A percentile compares a stretch with the other conserved stretches of the same genome.
Evolutionary conservation across 345 rosid species (phyloP).

Genomic region (Brassica cretica): DNA sequence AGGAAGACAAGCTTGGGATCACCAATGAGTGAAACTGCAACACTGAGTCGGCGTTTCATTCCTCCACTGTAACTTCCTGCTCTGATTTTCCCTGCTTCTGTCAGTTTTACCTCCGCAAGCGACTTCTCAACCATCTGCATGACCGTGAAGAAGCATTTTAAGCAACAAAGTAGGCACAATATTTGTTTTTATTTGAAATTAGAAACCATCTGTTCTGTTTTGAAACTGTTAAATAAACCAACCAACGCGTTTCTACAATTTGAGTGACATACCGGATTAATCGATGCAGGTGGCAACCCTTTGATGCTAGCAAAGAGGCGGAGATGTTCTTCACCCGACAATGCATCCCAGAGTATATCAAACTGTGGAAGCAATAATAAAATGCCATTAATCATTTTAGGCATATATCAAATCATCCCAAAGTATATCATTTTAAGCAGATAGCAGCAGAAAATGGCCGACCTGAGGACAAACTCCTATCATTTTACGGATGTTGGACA

Average conservation of each 20-base stretch:
- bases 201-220: background rate
- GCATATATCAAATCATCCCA: background rate
- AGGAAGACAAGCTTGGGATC: constrained; percentile 83
- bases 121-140: constrained; percentile 64
- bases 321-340: constrained; percentile 85
- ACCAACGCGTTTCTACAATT: background rate
- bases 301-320: constrained; percentile 78
- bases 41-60: constrained; percentile 94
- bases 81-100: constrained; percentile 65
- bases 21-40: constrained; percentile 84
- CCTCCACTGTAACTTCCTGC: constrained; percentile 95
- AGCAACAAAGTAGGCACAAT: background rate
- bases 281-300: constrained; percentile 67
- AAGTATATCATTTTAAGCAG: background rate
- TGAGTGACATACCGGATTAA: constrained; percentile 53
- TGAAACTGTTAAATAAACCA: constrained; percentile 3
- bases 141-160: constrained; percentile 5
- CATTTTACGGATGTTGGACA: constrained; percentile 74
- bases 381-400: background rate
- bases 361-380: constrained; percentile 47
- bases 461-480: constrained; percentile 99
- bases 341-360: constrained; percentile 88
- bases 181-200: too few species aligned
- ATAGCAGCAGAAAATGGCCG: background rate
- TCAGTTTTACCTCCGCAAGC: constrained; percentile 69